A percentile compares a stretch with the other conserved stretches of the same genome.
Conservation (phyloP, 176 grass and related monocot genomes). For the Carex parvula region DNA sequence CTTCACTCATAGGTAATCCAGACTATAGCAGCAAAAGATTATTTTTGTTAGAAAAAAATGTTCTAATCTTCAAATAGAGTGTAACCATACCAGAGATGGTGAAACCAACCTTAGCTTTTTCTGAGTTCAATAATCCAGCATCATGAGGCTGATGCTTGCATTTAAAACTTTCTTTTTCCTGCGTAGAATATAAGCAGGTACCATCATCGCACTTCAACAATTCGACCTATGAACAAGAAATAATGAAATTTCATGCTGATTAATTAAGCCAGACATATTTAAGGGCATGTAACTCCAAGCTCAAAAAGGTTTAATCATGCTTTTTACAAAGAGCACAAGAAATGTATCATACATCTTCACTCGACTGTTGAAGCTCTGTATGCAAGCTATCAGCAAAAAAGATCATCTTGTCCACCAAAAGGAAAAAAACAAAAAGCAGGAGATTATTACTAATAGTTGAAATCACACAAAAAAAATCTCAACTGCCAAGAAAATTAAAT, state of each 20-base stretch:
- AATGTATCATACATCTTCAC: slow-evolving; percentile 37
- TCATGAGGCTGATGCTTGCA: slow-evolving; percentile 35
- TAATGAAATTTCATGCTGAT: neutral
- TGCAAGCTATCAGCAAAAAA: slow-evolving; percentile 67
- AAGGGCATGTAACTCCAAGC: neutral
- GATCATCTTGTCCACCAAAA: slow-evolving; percentile 51
- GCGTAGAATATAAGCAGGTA: neutral
- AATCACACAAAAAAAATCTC: slow-evolving; percentile 1
- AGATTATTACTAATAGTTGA: slow-evolving; percentile 11
- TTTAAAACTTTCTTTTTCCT: slow-evolving; percentile 31
- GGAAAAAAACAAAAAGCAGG: neutral
- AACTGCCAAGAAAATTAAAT: neutral
- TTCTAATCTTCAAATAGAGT: neutral
- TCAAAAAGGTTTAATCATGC: neutral
- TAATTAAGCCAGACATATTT: neutral
- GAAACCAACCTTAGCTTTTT: slow-evolving; percentile 59
- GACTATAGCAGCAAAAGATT: neutral
- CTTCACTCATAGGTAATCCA: neutral
- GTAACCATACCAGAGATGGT: neutral
- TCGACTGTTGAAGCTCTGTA: slow-evolving; percentile 38
- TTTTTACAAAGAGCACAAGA: neutral
- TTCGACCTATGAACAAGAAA: neutral
- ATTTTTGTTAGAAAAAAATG: neutral
- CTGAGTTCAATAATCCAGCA: slow-evolving; percentile 29
- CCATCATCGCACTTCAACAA: neutral